These are phyloP conservation scores for Ophiostoma perfectum DNA, from an alignment of 2,329 filamentous ascomycete species.

Conservation along the genomic window DNA sequence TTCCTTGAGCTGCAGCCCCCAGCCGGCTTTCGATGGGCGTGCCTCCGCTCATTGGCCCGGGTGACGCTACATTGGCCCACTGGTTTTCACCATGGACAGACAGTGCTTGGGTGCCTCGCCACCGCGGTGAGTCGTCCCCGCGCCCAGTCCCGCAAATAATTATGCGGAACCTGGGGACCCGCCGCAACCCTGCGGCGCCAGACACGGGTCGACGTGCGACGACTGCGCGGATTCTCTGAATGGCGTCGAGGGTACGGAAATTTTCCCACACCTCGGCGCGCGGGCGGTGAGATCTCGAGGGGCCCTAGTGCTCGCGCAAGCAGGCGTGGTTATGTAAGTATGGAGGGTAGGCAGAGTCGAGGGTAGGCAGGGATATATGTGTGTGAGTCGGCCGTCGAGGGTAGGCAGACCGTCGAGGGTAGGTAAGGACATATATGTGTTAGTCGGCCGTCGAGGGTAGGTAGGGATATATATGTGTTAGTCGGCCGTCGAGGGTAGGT, in stretches of 20 bases:
- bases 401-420: too few relatives aligned
- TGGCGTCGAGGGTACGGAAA: too few relatives aligned
- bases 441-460: too few relatives aligned
- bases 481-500: too few relatives aligned
- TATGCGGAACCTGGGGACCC: neutral
- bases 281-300: neutral
- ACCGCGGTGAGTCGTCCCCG: conserved; percentile 3
- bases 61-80: neutral
- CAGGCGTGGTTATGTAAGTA: too few relatives aligned
- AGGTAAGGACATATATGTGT: too few relatives aligned
- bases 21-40: neutral
- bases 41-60: neutral
- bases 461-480: too few relatives aligned
- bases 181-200: neutral
- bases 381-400: too few relatives aligned
- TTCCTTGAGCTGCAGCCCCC: neutral
- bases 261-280: neutral
- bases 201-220: neutral
- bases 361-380: too few relatives aligned
- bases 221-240: neutral
- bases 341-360: too few relatives aligned
- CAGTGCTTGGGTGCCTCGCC: neutral
- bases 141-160: neutral
- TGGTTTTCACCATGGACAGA: neutral
- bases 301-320: too few relatives aligned